These are phyloP conservation scores for Aspergillus heteromorphus DNA, from an alignment of 495 filamentous ascomycete genomes.

Conservation along the genomic window DNA sequence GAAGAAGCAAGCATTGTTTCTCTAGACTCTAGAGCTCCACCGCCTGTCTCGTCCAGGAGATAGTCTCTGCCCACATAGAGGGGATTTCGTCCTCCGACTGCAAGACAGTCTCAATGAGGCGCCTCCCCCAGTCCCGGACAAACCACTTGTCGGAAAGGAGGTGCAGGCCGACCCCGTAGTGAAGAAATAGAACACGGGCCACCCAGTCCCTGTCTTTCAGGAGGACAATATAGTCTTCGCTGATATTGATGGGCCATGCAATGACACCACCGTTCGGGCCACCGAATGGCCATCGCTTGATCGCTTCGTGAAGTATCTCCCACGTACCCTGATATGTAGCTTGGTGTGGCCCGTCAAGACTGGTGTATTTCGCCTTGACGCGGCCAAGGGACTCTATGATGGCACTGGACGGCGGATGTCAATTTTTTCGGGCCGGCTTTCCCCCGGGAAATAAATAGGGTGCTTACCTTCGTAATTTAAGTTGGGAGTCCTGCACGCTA, in stretches of 20 bases:
- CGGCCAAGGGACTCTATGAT: constrained; percentile 20
- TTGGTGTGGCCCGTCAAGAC: constrained; percentile 10
- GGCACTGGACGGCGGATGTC: constrained; percentile 5
- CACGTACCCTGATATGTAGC: constrained; percentile 22
- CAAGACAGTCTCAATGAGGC: constrained; percentile 29
- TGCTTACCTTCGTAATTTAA: constrained; percentile 17
- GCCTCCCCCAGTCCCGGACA: constrained; percentile 31
- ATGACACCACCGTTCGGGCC: constrained; percentile 30
- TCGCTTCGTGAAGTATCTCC: constrained; percentile 23
- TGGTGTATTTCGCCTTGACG: constrained; percentile 17
- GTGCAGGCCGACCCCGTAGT: constrained; percentile 33
- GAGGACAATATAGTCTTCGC: constrained; percentile 21
- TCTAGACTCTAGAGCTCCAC: constrained; percentile 10
- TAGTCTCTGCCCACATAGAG: constrained; percentile 24
- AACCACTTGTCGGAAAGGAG: constrained; percentile 36
- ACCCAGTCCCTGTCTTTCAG: constrained; percentile 32
- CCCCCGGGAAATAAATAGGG: not conserved
- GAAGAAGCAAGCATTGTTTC: not conserved
- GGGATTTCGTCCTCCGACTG: constrained; percentile 27
- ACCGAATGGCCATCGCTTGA: constrained; percentile 31
- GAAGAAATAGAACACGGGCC: constrained; percentile 33
- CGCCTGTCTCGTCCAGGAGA: constrained; percentile 28
- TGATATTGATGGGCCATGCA: constrained; percentile 33
- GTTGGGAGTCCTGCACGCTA: constrained; percentile 9
- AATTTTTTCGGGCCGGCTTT: not conserved